Conservation (phyloP, 305 asterid genomes). For the Rubia tinctorum region DNA sequence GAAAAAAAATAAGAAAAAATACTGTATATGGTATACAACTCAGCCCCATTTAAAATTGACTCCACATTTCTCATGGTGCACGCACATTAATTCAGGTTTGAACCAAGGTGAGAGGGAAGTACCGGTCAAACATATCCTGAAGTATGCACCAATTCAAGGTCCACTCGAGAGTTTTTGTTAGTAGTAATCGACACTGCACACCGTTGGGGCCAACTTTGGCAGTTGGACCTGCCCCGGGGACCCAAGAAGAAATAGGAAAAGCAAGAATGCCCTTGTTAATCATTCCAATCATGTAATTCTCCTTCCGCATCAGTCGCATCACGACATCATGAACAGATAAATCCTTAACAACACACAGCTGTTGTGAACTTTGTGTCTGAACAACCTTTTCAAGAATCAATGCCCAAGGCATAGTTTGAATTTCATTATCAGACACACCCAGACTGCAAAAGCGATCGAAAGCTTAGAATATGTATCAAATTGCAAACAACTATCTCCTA, state of each 20-base stretch:
- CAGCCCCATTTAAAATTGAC: background rate
- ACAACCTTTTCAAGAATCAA: conserved; percentile 82
- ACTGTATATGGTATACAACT: background rate
- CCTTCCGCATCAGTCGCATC: conserved; percentile 95
- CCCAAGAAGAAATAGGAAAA: conserved; percentile 79
- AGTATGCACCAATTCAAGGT: conserved; percentile 92
- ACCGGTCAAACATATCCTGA: conserved; percentile 98
- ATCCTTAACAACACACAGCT: conserved; percentile 75
- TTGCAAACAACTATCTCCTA: background rate
- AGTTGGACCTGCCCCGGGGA: conserved; percentile 75
- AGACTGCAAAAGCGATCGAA: conserved; percentile 54
- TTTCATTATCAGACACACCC: conserved; percentile 73
- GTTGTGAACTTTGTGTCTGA: conserved; percentile 57
- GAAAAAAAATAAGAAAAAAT: too few species aligned
- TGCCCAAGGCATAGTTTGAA: conserved; percentile 94
- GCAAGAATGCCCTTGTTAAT: conserved; percentile 95
- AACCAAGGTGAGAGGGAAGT: conserved; percentile 8
- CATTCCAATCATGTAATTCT: conserved; percentile 98
- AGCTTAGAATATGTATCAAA: background rate
- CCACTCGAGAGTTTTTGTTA: conserved; percentile 97
- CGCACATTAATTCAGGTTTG: background rate
- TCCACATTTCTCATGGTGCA: background rate
- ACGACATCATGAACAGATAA: conserved; percentile 85
- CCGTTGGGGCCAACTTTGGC: conserved; percentile 48
- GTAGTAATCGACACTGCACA: conserved; percentile 45